Evolutionary conservation across 331 rosid species (phyloP).

Genomic region (Pyracantha coccinea): DNA sequence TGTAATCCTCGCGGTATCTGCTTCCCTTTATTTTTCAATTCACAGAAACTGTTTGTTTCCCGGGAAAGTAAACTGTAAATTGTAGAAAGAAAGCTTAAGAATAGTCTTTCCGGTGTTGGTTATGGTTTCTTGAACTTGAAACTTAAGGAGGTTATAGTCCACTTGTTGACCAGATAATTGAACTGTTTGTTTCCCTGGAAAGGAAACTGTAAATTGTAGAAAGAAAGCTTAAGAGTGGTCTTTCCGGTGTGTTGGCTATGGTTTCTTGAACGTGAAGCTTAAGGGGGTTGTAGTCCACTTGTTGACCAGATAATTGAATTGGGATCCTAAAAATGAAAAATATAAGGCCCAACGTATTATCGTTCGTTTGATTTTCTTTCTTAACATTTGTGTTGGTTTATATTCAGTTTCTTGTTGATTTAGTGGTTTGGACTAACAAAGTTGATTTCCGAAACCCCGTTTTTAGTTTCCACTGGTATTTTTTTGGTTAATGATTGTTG

Average conservation of each 20-base stretch:
- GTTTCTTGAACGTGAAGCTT: background rate
- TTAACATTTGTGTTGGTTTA: no score
- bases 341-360: background rate
- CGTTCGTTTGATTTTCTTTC: background rate
- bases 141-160: background rate
- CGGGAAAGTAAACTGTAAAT: background rate
- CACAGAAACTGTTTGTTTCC: background rate
- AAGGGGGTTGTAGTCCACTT: background rate
- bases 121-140: background rate
- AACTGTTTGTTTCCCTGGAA: background rate
- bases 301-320: background rate
- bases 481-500: background rate
- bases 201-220: background rate
- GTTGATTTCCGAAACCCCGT: no score
- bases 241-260: background rate
- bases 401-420: background rate
- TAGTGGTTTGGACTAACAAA: background rate
- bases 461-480: background rate
- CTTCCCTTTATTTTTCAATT: background rate
- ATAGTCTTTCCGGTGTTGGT: background rate
- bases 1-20: slow-evolving; percentile 57
- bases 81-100: background rate
- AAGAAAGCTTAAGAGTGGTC: background rate
- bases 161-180: background rate
- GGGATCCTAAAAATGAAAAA: background rate